Conservation (phyloP, 2,329 filamentous ascomycete species). For the Ceratocystis colombiana region DNA sequence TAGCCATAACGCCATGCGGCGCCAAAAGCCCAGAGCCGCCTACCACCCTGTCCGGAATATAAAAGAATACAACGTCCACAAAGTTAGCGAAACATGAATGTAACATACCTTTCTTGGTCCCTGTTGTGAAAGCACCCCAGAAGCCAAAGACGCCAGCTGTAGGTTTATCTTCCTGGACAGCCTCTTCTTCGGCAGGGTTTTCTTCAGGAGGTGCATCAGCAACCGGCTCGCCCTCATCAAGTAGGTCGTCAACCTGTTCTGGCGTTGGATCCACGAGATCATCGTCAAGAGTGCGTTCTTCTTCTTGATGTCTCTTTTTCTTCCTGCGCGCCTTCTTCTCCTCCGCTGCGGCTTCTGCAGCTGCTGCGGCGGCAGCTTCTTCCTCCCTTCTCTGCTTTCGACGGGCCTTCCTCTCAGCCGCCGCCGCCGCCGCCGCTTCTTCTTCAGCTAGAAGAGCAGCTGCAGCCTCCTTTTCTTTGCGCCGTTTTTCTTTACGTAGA, state of each 20-base stretch:
- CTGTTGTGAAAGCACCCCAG: constrained; percentile 43
- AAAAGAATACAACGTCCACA: background rate
- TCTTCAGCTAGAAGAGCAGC: constrained; percentile 28
- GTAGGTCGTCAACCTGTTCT: constrained; percentile 27
- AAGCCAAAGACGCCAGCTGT: constrained; percentile 43
- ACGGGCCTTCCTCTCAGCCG: constrained; percentile 23
- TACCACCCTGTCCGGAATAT: background rate
- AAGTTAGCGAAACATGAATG: constrained; percentile 19
- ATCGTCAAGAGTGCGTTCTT: constrained; percentile 23
- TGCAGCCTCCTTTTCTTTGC: constrained; percentile 33
- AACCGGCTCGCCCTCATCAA: constrained; percentile 27
- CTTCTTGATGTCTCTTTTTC: constrained; percentile 22
- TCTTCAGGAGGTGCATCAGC: constrained; percentile 26
- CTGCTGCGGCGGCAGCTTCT: constrained; percentile 15
- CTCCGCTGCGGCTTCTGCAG: constrained; percentile 3
- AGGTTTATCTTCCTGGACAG: constrained; percentile 7
- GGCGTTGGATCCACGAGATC: constrained; percentile 29
- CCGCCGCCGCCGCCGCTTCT: constrained; percentile 19
- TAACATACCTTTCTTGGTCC: constrained; percentile 37
- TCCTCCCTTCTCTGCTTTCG: constrained; percentile 27
- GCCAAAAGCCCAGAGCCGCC: background rate
- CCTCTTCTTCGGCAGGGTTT: constrained; percentile 31
- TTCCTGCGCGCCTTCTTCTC: constrained; percentile 26
- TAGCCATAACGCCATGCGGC: background rate
- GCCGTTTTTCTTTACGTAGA: constrained; percentile 28